Evolutionary conservation across 176 grass and related monocot species (phyloP), one percentile per base, ranked within the genome.

Genomic region (Phyllostachys edulis): DNA sequence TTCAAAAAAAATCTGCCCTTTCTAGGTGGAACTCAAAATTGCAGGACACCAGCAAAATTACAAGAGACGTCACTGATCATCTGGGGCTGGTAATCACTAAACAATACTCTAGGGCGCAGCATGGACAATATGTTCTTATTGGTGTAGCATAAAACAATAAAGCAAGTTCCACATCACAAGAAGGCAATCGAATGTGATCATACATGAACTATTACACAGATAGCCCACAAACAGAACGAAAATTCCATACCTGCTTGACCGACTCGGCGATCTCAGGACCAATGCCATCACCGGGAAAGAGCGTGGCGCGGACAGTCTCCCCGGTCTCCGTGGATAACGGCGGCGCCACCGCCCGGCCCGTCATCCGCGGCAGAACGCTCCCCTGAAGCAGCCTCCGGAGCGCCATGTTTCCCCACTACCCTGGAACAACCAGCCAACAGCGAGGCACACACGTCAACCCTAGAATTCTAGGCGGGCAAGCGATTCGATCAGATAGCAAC

Each of bases 241-340:
- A 77, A 47, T 37, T 62, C 1, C 1, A 17, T 81, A 98, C 96
- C 91, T 98, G 89, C 77, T 98, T 95, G 51, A 98, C 91, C 1
- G 96, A 93, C 39, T 95, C 87, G 0, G 96, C 96, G 72, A 98
- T 98, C 83, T 98, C 96, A 16, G 96, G 96, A 44, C 96, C 96
- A 85, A 98, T 94, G 32, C 96, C 96, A 49, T 98, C 96, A 10
- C 96, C 96, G 1, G 96, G 96, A 59, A 98, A 98, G 80, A 98
- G 89, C 26, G 93, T 98, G 9, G 96, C 96, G 62, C 84, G 89
- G 75, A 90, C 52, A 37, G 84, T 84, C 84, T 90, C 89, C 34
- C 80, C 80, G 6, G 84, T 44, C 17, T 59, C 80, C 60, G 89
- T 90, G 11, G 89, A 90, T 24, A 90, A 87, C 8, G 84, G 70